A percentile compares a stretch with the other conserved stretches of the same genome.
These are phyloP conservation scores for Tephrocybe sp. DNA, from an alignment of 768 basidiomycete genomes.

Conservation along the genomic window DNA sequence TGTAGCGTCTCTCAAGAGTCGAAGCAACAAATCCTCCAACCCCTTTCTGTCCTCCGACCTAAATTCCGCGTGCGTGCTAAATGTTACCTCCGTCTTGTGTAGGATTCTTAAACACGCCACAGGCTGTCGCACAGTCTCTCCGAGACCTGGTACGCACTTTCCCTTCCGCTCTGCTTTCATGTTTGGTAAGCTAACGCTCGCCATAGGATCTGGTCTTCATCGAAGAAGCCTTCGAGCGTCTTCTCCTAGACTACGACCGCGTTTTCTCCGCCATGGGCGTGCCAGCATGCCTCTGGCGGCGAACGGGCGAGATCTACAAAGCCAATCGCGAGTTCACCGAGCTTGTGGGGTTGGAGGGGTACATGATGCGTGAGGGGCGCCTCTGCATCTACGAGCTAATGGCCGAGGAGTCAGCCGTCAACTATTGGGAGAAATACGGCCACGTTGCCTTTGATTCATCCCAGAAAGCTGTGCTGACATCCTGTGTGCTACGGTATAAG, in stretches of 20 bases:
- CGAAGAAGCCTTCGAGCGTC: slow-evolving; percentile 95
- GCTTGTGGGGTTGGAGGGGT: slow-evolving; percentile 83
- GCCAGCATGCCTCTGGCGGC: slow-evolving; percentile 93
- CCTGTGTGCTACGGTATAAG: slow-evolving; percentile 83
- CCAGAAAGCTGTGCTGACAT: slow-evolving; percentile 92
- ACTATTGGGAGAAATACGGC: slow-evolving; percentile 99
- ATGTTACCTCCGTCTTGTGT: background rate
- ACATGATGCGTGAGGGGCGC: slow-evolving; percentile 90
- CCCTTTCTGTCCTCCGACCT: slow-evolving; percentile 79
- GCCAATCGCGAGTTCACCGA: slow-evolving; percentile 96
- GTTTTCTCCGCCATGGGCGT: slow-evolving; percentile 96
- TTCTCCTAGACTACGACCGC: slow-evolving; percentile 93
- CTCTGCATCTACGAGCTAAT: slow-evolving; percentile 97
- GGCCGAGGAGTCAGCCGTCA: slow-evolving; percentile 95
- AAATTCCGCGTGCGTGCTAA: slow-evolving; percentile 71
- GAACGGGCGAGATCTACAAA: slow-evolving; percentile 99
- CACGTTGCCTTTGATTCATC: slow-evolving; percentile 89
- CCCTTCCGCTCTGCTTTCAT: slow-evolving; percentile 2
- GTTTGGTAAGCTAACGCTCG: background rate
- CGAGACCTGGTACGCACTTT: slow-evolving; percentile 64
- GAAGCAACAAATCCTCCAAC: slow-evolving; percentile 89
- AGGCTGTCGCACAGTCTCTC: slow-evolving; percentile 84
- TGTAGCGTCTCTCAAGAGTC: slow-evolving; percentile 85
- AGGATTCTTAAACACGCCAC: background rate
- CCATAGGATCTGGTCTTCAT: slow-evolving; percentile 90